Evolutionary conservation across 139 green algal species (phyloP).

Genomic region (Chlamydomonas asymmetrica): DNA sequence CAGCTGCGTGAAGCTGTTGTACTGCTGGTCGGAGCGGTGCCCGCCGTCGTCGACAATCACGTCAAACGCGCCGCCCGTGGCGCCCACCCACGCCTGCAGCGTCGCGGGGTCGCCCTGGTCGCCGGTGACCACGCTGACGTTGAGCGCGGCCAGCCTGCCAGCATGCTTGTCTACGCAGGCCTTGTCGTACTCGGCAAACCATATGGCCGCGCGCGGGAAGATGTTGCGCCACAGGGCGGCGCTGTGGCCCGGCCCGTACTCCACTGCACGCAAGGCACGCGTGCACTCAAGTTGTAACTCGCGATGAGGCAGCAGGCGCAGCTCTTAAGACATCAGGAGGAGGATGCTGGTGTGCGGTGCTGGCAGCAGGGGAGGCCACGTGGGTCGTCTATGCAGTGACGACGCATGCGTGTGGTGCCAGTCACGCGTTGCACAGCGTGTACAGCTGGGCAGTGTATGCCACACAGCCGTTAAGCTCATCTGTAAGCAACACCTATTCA

Average conservation of each 20-base stretch:
- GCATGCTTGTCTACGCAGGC: neutral
- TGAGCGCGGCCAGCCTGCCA: neutral
- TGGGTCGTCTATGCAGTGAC: too few relatives aligned
- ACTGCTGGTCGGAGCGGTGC: conserved; percentile 1
- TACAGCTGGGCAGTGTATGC: too few relatives aligned
- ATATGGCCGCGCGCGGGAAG: conserved; percentile 11
- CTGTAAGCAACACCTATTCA: too few relatives aligned
- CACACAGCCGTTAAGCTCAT: too few relatives aligned
- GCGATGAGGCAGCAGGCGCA: too few relatives aligned
- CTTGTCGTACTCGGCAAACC: conserved; percentile 16
- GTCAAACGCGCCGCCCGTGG: conserved; percentile 5
- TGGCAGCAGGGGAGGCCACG: too few relatives aligned
- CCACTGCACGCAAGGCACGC: too few relatives aligned
- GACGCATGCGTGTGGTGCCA: too few relatives aligned
- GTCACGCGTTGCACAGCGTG: too few relatives aligned
- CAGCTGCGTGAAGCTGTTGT: neutral
- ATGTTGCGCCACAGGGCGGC: neutral
- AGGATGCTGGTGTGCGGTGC: too few relatives aligned
- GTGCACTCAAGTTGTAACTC: too few relatives aligned
- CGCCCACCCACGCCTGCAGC: neutral
- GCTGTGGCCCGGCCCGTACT: neutral
- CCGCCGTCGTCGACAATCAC: conserved; percentile 17
- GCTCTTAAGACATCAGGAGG: too few relatives aligned
- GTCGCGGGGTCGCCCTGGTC: conserved; percentile 1
- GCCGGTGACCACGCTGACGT: neutral